A percentile compares a stretch with the other conserved stretches of the same genome.
phyloP scores from a whole-genome alignment of 73 alveolate species.

The Diophrys appendiculata region DNA sequence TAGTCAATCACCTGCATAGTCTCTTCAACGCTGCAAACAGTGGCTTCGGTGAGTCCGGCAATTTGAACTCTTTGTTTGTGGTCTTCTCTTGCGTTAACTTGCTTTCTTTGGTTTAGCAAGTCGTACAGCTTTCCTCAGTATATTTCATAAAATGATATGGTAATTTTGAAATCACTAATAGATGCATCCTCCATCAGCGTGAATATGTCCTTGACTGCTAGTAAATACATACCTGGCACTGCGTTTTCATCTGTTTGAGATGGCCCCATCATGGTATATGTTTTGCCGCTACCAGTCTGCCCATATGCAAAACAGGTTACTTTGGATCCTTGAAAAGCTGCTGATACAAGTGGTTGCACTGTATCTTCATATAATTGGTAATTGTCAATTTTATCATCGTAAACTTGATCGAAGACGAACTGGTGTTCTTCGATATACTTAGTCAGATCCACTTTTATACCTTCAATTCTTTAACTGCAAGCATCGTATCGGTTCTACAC shows the following conservation, averaged over 20 bases:
- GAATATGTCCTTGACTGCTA: conserved; percentile 97
- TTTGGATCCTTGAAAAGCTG: conserved; percentile 90
- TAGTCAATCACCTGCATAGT: conserved; percentile 86
- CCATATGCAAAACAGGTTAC: conserved; percentile 97
- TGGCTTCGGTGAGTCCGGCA: conserved; percentile 87
- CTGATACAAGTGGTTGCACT: conserved; percentile 98
- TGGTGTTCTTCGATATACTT: conserved; percentile 98
- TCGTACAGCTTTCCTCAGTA: conserved; percentile 99
- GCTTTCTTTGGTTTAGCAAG: conserved; percentile 90
- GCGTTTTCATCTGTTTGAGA: conserved; percentile 53
- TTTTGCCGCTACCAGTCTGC: conserved; percentile 94
- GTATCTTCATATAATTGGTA: conserved; percentile 87
- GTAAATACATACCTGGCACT: conserved; percentile 97
- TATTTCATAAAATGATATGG: conserved; percentile 97
- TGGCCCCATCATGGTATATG: conserved; percentile 87
- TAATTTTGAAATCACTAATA: conserved; percentile 41
- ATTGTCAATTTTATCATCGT: conserved; percentile 91
- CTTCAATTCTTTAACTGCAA: conserved; percentile 76
- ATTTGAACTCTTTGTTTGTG: conserved; percentile 95
- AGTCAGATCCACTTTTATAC: conserved; percentile 98
- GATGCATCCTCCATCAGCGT: conserved; percentile 72
- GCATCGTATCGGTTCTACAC: conserved; percentile 34
- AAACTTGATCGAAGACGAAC: conserved; percentile 94
- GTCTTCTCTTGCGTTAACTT: conserved; percentile 97
- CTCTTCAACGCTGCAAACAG: conserved; percentile 76